Conservation (phyloP, 164 flowering plant genomes). For the Nelumbo lutea region DNA sequence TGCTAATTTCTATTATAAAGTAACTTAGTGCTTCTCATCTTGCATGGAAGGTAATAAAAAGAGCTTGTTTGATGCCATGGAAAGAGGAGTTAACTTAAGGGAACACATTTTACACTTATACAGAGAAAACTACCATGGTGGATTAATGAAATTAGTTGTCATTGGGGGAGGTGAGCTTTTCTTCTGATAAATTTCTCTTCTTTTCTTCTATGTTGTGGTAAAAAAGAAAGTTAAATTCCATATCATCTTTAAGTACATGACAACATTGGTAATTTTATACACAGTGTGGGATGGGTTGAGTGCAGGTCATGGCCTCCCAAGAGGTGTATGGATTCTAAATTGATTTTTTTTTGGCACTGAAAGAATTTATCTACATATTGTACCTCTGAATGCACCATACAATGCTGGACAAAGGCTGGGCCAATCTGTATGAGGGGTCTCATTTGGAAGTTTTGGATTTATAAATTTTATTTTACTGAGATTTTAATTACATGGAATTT, state of each 20-base stretch:
- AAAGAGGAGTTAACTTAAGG: slow-evolving; percentile 75
- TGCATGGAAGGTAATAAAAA: slow-evolving; percentile 72
- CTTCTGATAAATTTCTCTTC: background rate
- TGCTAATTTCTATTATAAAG: background rate
- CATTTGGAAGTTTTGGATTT: background rate
- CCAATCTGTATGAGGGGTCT: background rate
- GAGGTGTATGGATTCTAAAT: too few relatives aligned
- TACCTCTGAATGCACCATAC: too few relatives aligned
- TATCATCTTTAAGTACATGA: too few relatives aligned
- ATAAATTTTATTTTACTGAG: too few relatives aligned
- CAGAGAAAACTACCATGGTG: slow-evolving; percentile 67
- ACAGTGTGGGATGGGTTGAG: too few relatives aligned
- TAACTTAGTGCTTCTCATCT: slow-evolving; percentile 7
- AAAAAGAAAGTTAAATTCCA: too few relatives aligned
- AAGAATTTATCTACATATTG: background rate
- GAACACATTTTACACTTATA: slow-evolving; percentile 66
- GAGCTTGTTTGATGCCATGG: slow-evolving; percentile 86
- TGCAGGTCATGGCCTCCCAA: too few relatives aligned
- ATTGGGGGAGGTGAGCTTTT: slow-evolving; percentile 85
- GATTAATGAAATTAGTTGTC: slow-evolving; percentile 83
- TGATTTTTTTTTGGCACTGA: too few relatives aligned
- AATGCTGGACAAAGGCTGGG: too few relatives aligned
- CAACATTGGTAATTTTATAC: too few relatives aligned
- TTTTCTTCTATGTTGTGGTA: too few relatives aligned
- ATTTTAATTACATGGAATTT: too few relatives aligned